Evolutionary conservation across 305 asterid species (phyloP).

Genomic region (Fraxinus greggii): DNA sequence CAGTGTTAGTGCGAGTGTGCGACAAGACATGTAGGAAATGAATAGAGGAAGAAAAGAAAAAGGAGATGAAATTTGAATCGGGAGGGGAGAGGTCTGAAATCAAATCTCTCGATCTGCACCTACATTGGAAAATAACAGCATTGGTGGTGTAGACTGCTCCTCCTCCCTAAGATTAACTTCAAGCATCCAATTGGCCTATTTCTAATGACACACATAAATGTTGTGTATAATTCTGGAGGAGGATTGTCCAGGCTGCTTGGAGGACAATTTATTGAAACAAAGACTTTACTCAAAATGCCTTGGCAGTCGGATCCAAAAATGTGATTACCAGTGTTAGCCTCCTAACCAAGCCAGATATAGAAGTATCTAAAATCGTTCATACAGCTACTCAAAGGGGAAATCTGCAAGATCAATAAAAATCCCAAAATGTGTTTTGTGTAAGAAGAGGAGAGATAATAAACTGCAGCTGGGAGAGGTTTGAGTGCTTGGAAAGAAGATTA

Average conservation of each 20-base stretch:
- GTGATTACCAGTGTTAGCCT: neutral
- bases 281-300: neutral
- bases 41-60: neutral
- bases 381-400: neutral
- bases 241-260: neutral
- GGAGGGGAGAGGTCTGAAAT: neutral
- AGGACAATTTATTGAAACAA: neutral
- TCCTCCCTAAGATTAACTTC: neutral
- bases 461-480: neutral
- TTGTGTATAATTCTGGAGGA: neutral
- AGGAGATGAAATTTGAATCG: neutral
- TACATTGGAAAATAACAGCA: neutral
- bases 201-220: neutral
- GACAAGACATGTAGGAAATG: neutral
- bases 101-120: neutral
- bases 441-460: neutral
- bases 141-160: neutral
- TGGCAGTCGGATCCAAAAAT: neutral
- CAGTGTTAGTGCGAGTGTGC: neutral
- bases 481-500: neutral
- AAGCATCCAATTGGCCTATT: neutral
- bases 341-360: neutral
- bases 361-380: neutral
- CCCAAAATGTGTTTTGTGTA: neutral
- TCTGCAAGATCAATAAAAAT: neutral